phyloP scores from a whole-genome alignment of 2,329 filamentous ascomycete species.

The Fusarium abutilonis region DNA sequence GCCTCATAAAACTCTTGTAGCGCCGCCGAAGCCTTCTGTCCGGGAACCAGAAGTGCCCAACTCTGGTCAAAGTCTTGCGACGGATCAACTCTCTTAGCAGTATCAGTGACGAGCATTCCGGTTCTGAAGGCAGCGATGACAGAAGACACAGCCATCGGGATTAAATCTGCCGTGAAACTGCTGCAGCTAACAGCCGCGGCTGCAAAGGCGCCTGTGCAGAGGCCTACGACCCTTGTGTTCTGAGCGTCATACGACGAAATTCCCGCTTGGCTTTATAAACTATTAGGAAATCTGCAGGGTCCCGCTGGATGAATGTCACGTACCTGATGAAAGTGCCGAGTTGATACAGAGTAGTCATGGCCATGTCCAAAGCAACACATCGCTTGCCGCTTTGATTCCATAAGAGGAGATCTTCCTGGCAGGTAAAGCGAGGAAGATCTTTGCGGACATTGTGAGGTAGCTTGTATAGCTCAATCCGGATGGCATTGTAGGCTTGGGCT shows the following conservation, averaged over 20 bases:
- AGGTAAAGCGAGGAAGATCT: slow-evolving; percentile 35
- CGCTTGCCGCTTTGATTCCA: slow-evolving; percentile 34
- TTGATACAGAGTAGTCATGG: slow-evolving; percentile 36
- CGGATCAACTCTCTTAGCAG: slow-evolving; percentile 15
- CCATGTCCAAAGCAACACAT: slow-evolving; percentile 38
- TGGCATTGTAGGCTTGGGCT: slow-evolving; percentile 29
- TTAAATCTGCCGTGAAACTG: slow-evolving; percentile 32
- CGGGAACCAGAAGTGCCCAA: slow-evolving; percentile 35
- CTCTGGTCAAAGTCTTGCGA: slow-evolving; percentile 20
- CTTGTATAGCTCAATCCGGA: slow-evolving; percentile 30
- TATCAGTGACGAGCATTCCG: slow-evolving; percentile 31
- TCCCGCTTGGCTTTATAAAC: not conserved
- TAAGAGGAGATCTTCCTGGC: slow-evolving; percentile 30
- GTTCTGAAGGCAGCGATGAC: slow-evolving; percentile 33
- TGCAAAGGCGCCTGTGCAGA: slow-evolving; percentile 37
- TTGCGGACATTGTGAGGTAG: slow-evolving; percentile 24
- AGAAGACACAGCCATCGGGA: slow-evolving; percentile 27
- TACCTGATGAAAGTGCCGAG: slow-evolving; percentile 36
- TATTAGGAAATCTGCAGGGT: not conserved
- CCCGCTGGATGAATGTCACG: accelerated
- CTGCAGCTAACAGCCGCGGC: slow-evolving; percentile 37
- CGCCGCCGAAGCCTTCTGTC: slow-evolving; percentile 3
- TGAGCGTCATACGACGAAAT: slow-evolving; percentile 34
- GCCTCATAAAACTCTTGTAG: slow-evolving; percentile 14
- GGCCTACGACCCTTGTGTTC: slow-evolving; percentile 29